Conservation (phyloP, 192 early-diverging fungal species). For the Phycomyces blakesleeanus region DNA sequence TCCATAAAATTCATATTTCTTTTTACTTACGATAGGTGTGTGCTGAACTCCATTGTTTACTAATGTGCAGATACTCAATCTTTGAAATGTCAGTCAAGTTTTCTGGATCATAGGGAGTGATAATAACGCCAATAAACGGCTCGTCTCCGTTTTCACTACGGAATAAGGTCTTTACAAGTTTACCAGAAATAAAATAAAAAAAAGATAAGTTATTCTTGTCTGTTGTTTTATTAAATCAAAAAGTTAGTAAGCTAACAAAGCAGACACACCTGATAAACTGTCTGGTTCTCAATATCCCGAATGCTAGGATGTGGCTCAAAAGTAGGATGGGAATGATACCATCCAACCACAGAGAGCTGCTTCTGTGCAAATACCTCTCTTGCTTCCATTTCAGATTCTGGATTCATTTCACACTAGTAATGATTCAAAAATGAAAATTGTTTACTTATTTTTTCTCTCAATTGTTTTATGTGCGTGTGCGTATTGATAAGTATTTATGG, state of each 20-base stretch:
- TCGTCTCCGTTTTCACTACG: constrained; percentile 57
- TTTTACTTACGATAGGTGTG: constrained; percentile 56
- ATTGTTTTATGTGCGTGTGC: no score
- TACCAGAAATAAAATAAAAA: no score
- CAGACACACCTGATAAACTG: constrained; percentile 67
- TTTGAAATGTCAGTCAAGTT: constrained; percentile 50
- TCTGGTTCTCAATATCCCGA: constrained; percentile 89
- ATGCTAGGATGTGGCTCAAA: constrained; percentile 88
- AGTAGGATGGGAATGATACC: constrained; percentile 96
- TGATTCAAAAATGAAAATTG: background rate
- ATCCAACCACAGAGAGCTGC: constrained; percentile 74
- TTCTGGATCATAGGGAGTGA: constrained; percentile 72
- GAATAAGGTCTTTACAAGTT: constrained; percentile 49
- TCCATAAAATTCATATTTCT: no score
- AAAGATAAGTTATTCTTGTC: no score
- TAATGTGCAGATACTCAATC: constrained; percentile 54
- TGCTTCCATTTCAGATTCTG: constrained; percentile 80
- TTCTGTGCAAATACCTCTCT: constrained; percentile 64
- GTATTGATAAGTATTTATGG: background rate
- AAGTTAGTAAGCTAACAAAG: no score
- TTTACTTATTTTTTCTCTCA: no score
- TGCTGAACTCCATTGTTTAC: constrained; percentile 42
- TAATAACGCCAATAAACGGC: constrained; percentile 87
- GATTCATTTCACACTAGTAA: constrained; percentile 89
- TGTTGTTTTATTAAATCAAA: no score